phyloP scores from a whole-genome alignment of 2,329 filamentous ascomycete species.

The Mollisiaceae sp. region DNA sequence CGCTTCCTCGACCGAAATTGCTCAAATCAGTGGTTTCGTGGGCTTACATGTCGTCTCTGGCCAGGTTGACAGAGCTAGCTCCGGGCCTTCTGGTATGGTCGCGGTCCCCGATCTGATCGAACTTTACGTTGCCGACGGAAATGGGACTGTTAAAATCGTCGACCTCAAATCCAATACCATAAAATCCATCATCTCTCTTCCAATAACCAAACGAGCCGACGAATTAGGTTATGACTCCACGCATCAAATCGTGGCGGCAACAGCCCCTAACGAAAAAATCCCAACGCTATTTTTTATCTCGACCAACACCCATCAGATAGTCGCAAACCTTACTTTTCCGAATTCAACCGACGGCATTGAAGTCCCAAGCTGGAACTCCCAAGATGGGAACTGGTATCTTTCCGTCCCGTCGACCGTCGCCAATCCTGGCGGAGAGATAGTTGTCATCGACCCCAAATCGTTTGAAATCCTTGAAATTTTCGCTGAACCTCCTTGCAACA shows the following conservation, averaged over 20 bases:
- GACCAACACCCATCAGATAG: neutral
- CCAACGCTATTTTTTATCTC: neutral
- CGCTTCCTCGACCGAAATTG: slow-evolving; percentile 11
- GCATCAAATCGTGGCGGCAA: neutral
- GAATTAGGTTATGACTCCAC: neutral
- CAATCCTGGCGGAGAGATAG: slow-evolving; percentile 14
- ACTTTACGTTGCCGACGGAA: slow-evolving; percentile 24
- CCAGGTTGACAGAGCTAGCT: neutral
- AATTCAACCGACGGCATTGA: slow-evolving; percentile 14
- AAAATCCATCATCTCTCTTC: slow-evolving; percentile 6
- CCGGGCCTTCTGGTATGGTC: slow-evolving; percentile 22
- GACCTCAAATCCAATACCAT: slow-evolving; percentile 11
- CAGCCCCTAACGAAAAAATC: neutral
- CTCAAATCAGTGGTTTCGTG: slow-evolving; percentile 16
- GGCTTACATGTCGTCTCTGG: neutral
- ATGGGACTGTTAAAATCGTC: slow-evolving; percentile 19
- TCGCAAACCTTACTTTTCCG: neutral
- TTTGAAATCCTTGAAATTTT: neutral
- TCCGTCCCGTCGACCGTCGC: slow-evolving; percentile 13
- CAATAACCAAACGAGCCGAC: neutral
- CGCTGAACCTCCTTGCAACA: slow-evolving; percentile 4
- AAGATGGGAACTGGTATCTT: slow-evolving; percentile 16
- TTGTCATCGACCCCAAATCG: neutral
- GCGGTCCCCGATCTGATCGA: slow-evolving; percentile 21
- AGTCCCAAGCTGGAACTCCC: slow-evolving; percentile 21